Base-by-base conservation (phyloP, 2,329 filamentous ascomycete species). In the Dactylellina haptotyla region DNA sequence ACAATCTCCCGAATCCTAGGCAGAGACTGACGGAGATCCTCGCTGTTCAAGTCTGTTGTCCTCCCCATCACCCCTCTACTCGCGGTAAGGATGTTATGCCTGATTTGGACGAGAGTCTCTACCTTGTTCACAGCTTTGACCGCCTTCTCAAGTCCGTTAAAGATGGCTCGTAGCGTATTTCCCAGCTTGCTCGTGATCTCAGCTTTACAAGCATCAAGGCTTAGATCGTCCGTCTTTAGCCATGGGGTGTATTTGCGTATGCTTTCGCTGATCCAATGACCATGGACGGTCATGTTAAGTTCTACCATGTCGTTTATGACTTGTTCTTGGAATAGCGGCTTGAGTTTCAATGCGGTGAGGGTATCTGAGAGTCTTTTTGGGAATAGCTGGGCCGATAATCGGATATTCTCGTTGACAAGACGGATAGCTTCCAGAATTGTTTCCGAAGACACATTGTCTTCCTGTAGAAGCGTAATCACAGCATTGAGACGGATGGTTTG, bases 161-260 rank as follows among this genome's bases (percentile, higher is more conserved):
- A 76, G 23, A 83, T 18, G 82, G 80, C 23, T 81, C 81, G 51
- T 80, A 79, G 69, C 78, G 81, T 6, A 80, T 82, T 82, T 81
- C 83, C 39, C 77, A 76, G 46, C 80, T 79, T 25, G 81, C 74
- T 56, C 83, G 78, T 18, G 78, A 81, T 65, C 82, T 81, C 4
- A 80, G 82, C 16, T 84, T 65, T 39, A 45, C 57, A 63, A 37
- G 45, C 53, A 73, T 76, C 34, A 16, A 46, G 48, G n/a, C 61
- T 73, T 39, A 78, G 51, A 65, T 87, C 84, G 64, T 86, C 86
- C 63, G 88, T 83, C 48, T 87, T 85, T 18, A 88, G 85, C 84
- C 87, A 89, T 1, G 87, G 88, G 1, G 85, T 88, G 76, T 89
- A 90, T 51, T 86, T 86, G n/a, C 83, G 84, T 50, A 89, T 85